Percentiles rank a stretch among this genome's conserved stretches.
Evolutionary conservation across 2,329 filamentous ascomycete genomes (phyloP).

Genomic region (Aspergillus fumigatus): DNA sequence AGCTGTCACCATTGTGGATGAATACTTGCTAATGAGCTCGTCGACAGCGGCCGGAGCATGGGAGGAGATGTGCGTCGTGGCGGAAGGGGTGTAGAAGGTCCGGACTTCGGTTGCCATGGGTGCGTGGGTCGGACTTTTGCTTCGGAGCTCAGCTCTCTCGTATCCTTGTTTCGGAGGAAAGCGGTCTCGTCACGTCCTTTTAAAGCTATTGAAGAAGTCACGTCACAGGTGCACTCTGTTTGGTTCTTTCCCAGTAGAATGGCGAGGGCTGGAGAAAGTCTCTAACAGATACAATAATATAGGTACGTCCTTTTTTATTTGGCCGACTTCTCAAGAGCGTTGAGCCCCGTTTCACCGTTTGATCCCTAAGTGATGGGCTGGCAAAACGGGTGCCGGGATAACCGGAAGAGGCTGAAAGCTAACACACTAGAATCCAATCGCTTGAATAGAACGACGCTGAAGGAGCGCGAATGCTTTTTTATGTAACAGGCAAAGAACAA

Average conservation of each 20-base stretch:
- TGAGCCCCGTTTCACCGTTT: not conserved
- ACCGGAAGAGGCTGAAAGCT: not conserved
- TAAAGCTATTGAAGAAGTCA: not conserved
- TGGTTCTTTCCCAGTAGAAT: not conserved
- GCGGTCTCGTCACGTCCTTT: not conserved
- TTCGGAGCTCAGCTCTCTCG: not conserved
- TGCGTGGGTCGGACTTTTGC: not conserved
- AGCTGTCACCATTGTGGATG: constrained; percentile 22
- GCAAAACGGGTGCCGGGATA: not conserved
- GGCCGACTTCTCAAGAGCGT: not conserved
- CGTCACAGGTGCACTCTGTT: not conserved
- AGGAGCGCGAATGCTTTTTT: not conserved
- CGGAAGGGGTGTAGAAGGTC: constrained; percentile 31
- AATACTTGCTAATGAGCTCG: constrained; percentile 31
- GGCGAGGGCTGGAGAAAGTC: not conserved
- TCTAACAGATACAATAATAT: not conserved
- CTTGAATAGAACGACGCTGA: not conserved
- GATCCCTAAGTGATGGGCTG: not conserved
- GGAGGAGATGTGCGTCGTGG: constrained; percentile 25
- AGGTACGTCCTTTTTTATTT: not conserved
- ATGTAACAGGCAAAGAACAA: not conserved
- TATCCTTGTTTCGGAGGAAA: not conserved
- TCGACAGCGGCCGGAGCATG: constrained; percentile 29
- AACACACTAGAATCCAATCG: not conserved
- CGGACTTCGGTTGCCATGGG: constrained; percentile 31